A percentile compares a stretch with the other conserved stretches of the same genome.
These are phyloP conservation scores for Penicillium glabrum DNA, from an alignment of 2,329 filamentous ascomycete species.

Conservation along the genomic window DNA sequence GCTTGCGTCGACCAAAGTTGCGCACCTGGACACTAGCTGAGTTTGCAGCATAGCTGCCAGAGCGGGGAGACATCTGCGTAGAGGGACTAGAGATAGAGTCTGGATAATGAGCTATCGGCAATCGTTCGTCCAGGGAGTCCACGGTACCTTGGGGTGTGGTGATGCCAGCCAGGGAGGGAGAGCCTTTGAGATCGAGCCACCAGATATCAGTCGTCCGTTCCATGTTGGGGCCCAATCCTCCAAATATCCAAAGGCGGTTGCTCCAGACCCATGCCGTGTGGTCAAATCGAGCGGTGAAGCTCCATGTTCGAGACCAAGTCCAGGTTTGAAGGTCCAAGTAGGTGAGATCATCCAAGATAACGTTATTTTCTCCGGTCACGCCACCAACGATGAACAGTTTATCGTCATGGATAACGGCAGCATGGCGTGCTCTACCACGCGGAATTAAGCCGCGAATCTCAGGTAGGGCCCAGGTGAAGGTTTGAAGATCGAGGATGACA, in stretches of 20 bases:
- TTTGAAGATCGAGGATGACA: conserved; percentile 92
- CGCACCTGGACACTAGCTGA: conserved; percentile 61
- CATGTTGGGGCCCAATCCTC: conserved; percentile 92
- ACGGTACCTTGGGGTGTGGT: conserved; percentile 59
- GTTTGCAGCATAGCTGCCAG: conserved; percentile 68
- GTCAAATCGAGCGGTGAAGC: conserved; percentile 91
- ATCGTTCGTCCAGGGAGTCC: conserved; percentile 38
- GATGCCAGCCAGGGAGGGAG: conserved; percentile 73
- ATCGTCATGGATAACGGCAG: conserved; percentile 91
- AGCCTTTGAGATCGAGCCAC: conserved; percentile 95
- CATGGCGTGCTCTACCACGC: conserved; percentile 87
- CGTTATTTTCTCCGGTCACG: conserved; percentile 89
- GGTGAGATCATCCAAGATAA: conserved; percentile 92
- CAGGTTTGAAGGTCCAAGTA: conserved; percentile 96
- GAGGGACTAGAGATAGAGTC: conserved; percentile 36
- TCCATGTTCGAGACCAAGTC: conserved; percentile 96
- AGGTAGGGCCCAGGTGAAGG: conserved; percentile 92
- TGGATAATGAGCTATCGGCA: conserved; percentile 39
- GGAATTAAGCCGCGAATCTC: conserved; percentile 81
- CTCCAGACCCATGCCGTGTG: conserved; percentile 93
- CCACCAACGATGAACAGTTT: conserved; percentile 95
- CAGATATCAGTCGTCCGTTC: conserved; percentile 94
- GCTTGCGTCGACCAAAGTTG: conserved; percentile 50
- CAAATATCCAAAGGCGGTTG: conserved; percentile 93
- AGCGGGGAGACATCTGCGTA: conserved; percentile 38